Conservation (phyloP, 177 flowering plant genomes). For the Tripterygium wilfordii region DNA sequence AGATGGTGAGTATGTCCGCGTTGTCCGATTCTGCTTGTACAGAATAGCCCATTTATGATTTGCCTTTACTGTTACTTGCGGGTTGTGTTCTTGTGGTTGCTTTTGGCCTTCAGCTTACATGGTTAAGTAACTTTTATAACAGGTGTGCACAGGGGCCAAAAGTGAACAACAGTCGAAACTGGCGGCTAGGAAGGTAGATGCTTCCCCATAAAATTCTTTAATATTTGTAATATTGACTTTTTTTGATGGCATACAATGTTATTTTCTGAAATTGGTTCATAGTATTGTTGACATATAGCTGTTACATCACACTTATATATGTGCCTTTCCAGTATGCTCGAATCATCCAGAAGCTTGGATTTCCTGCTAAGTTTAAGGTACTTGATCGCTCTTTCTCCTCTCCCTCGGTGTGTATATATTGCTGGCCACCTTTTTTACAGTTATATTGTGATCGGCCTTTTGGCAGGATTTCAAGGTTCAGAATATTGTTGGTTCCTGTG, state of each 20-base stretch:
- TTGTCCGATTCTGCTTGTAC: constrained; percentile 13
- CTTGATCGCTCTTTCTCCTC: too few relatives aligned
- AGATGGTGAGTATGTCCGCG: too few relatives aligned
- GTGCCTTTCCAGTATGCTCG: constrained; percentile 65
- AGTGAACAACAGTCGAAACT: constrained; percentile 81
- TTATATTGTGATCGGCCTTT: too few relatives aligned
- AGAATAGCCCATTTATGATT: neutral
- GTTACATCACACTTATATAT: neutral
- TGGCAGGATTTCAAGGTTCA: too few relatives aligned
- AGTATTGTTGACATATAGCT: too few relatives aligned
- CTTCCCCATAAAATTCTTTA: too few relatives aligned
- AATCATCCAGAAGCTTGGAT: constrained; percentile 83
- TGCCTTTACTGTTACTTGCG: neutral
- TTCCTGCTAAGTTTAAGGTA: constrained; percentile 93
- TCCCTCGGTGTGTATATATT: too few relatives aligned
- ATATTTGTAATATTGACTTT: too few relatives aligned
- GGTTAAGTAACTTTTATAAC: neutral
- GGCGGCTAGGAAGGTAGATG: constrained; percentile 75
- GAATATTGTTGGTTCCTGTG: too few relatives aligned
- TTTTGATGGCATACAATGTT: too few relatives aligned
- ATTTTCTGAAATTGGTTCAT: too few relatives aligned
- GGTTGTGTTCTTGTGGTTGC: neutral
- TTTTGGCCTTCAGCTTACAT: neutral
- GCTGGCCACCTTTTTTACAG: too few relatives aligned
- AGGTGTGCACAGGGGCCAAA: constrained; percentile 98